Evolutionary conservation across 192 early-diverging fungal species (phyloP).

Genomic region (Podila epigama): DNA sequence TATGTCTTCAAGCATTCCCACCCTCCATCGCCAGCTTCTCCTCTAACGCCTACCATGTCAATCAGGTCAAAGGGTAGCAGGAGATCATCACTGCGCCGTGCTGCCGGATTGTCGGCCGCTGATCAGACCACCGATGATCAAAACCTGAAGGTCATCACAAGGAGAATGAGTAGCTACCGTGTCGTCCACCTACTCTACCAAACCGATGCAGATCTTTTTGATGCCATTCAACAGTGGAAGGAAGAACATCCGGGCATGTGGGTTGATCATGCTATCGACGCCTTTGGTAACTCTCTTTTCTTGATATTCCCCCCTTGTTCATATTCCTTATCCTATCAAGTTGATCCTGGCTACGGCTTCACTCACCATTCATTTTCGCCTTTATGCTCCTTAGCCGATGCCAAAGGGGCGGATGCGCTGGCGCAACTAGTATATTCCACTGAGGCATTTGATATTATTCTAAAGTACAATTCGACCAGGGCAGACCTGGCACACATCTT

Average conservation of each 20-base stretch:
- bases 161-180: slow-evolving; percentile 37
- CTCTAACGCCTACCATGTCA: slow-evolving; percentile 9
- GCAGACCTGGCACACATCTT: slow-evolving; percentile 19
- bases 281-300: slow-evolving; percentile 21
- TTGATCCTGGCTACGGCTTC: no score
- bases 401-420: slow-evolving; percentile 28
- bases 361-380: neutral
- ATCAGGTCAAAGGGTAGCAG: slow-evolving; percentile 2
- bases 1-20: neutral
- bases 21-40: slow-evolving; percentile 4
- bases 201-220: slow-evolving; percentile 28
- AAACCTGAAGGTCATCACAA: slow-evolving; percentile 7
- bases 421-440: slow-evolving; percentile 35
- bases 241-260: slow-evolving; percentile 14
- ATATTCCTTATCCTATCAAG: no score
- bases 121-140: slow-evolving; percentile 12
- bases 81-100: slow-evolving; percentile 13
- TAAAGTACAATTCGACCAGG: slow-evolving; percentile 20
- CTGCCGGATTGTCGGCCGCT: neutral
- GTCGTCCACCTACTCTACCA: slow-evolving; percentile 32
- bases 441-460: slow-evolving; percentile 34
- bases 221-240: slow-evolving; percentile 37
- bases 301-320: no score
- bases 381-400: neutral
- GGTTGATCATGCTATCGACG: slow-evolving; percentile 39